These are phyloP conservation scores for Lachnellula arida DNA, from an alignment of 2,329 filamentous ascomycete genomes.

Conservation along the genomic window DNA sequence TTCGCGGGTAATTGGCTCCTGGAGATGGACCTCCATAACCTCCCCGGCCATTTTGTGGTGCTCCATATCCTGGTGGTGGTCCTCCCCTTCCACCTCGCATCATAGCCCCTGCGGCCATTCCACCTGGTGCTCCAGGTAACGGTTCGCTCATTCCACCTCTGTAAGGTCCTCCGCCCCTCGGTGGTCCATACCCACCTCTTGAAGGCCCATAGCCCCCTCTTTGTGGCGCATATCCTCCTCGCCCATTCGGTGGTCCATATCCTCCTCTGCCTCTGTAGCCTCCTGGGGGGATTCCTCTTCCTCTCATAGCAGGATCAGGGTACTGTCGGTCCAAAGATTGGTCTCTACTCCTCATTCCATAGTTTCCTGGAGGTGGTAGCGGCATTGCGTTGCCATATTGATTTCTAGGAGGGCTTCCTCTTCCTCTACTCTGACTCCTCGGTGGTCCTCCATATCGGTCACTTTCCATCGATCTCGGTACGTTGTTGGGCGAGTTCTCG, in stretches of 20 bases:
- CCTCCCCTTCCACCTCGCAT: constrained; percentile 41
- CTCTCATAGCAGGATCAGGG: constrained; percentile 27
- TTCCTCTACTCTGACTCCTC: constrained; percentile 11
- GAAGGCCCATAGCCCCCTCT: constrained; percentile 36
- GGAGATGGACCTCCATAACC: constrained; percentile 13
- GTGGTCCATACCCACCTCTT: constrained; percentile 44
- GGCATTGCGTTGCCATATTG: constrained; percentile 58
- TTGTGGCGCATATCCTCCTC: constrained; percentile 48
- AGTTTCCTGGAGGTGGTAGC: constrained; percentile 17
- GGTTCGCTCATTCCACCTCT: constrained; percentile 26
- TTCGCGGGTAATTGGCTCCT: constrained; percentile 18
- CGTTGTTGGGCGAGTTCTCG: constrained; percentile 46
- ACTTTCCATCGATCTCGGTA: constrained; percentile 7
- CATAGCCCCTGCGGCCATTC: constrained; percentile 34
- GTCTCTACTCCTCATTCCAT: constrained; percentile 43
- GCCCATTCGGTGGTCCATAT: constrained; percentile 47
- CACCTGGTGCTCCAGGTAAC: constrained; percentile 17
- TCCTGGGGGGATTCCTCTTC: constrained; percentile 24
- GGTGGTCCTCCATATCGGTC: constrained; percentile 19
- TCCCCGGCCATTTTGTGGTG: constrained; percentile 14
- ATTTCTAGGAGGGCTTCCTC: constrained; percentile 43
- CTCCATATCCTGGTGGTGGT: constrained; percentile 37
- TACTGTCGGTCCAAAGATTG: constrained; percentile 43
- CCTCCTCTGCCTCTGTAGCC: constrained; percentile 30
- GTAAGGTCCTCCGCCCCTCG: constrained; percentile 3